These are phyloP conservation scores for Podaxis mareebaensis DNA, from an alignment of 768 basidiomycete species.

Conservation along the genomic window DNA sequence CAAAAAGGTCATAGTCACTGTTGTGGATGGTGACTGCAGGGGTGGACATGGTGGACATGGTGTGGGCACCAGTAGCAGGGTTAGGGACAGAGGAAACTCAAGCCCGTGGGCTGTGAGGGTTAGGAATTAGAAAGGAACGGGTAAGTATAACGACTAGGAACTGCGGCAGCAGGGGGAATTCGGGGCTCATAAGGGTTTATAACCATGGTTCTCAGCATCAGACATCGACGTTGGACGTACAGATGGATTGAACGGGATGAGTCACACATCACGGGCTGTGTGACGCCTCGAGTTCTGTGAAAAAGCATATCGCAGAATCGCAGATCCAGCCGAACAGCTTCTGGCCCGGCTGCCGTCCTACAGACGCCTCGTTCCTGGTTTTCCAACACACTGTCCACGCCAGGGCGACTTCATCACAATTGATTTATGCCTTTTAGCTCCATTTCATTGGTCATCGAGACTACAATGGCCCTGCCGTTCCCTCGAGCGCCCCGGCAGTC, in stretches of 20 bases:
- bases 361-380: slow-evolving; percentile 12
- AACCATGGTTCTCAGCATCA: slow-evolving; percentile 15
- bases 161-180: not conserved
- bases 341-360: slow-evolving; percentile 5
- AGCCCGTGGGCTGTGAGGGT: slow-evolving; percentile 15
- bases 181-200: slow-evolving; percentile 7
- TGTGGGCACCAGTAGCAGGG: not conserved
- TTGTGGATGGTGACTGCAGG: slow-evolving; percentile 44
- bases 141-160: slow-evolving; percentile 7
- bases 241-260: not conserved
- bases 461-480: not conserved
- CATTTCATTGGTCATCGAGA: not conserved
- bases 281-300: not conserved
- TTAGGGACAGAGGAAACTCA: slow-evolving; percentile 13
- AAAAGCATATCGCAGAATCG: not conserved
- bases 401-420: not conserved
- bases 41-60: slow-evolving; percentile 21
- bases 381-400: slow-evolving; percentile 14
- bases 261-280: slow-evolving; percentile 10
- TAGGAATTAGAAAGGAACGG: slow-evolving; percentile 22
- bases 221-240: slow-evolving; percentile 10
- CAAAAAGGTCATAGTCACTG: slow-evolving; percentile 77
- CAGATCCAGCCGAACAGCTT: slow-evolving; percentile 9
- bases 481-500: not conserved
- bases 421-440: not conserved